Evolutionary conservation across 768 basidiomycete genomes (phyloP).

Genomic region (Lyophyllum decastes): DNA sequence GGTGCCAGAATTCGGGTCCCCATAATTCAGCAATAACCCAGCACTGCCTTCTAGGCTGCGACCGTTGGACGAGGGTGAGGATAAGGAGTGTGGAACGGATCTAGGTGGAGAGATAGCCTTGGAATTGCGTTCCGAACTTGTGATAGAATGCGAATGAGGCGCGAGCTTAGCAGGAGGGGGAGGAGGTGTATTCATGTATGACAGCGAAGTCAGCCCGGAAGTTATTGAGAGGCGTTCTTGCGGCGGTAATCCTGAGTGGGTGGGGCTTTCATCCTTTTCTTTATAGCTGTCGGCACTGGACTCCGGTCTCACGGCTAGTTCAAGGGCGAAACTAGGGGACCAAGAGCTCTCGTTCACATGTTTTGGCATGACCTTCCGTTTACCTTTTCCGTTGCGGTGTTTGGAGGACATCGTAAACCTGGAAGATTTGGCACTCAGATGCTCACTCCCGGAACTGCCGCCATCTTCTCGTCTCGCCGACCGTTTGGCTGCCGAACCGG

Average conservation of each 20-base stretch:
- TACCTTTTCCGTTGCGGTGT: slow-evolving; percentile 36
- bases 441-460: slow-evolving; percentile 16
- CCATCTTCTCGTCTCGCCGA: slow-evolving; percentile 9
- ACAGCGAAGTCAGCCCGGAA: slow-evolving; percentile 21
- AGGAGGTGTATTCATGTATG: slow-evolving; percentile 26
- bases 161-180: slow-evolving; percentile 15
- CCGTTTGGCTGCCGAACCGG: slow-evolving; percentile 27
- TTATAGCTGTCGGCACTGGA: slow-evolving; percentile 26
- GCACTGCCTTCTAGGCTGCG: slow-evolving; percentile 17
- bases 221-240: slow-evolving; percentile 6
- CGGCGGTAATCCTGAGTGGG: neutral
- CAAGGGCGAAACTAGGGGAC: slow-evolving; percentile 35
- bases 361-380: slow-evolving; percentile 29
- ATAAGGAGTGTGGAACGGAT: slow-evolving; percentile 28
- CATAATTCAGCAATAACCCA: slow-evolving; percentile 22
- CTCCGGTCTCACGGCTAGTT: slow-evolving; percentile 30
- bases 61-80: slow-evolving; percentile 16
- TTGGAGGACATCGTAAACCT: slow-evolving; percentile 21
- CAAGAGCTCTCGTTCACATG: slow-evolving; percentile 33
- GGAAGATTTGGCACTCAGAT: slow-evolving; percentile 27
- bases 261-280: slow-evolving; percentile 17
- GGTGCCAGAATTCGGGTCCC: slow-evolving; percentile 7
- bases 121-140: slow-evolving; percentile 23
- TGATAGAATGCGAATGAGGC: slow-evolving; percentile 32
- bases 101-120: slow-evolving; percentile 18